phyloP scores from a whole-genome alignment of 371 early-diverging fungal genomes.

The Polyrhizophydium stewartii region DNA sequence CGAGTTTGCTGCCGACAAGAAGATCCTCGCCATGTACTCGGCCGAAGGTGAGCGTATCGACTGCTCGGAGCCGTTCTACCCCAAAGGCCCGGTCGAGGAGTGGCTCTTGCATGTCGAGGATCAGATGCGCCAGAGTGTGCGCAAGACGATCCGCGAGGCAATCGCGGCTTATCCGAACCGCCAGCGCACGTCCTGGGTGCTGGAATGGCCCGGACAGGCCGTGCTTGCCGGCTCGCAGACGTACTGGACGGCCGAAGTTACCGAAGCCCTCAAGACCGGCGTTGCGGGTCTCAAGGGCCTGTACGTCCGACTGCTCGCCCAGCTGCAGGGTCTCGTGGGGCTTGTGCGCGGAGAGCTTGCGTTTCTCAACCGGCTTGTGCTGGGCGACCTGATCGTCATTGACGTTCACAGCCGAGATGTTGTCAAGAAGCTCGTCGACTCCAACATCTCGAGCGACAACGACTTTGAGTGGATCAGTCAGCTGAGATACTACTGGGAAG shows the following conservation, averaged over 20 bases:
- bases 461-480: slow-evolving; percentile 63
- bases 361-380: slow-evolving; percentile 37
- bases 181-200: slow-evolving; percentile 46
- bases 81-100: slow-evolving; percentile 51
- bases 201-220: slow-evolving; percentile 52
- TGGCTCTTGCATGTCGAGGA: slow-evolving; percentile 54
- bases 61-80: slow-evolving; percentile 46
- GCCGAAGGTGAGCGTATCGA: slow-evolving; percentile 51
- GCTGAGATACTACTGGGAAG: slow-evolving; percentile 58
- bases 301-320: slow-evolving; percentile 28
- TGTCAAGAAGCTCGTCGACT: slow-evolving; percentile 45
- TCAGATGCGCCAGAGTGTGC: slow-evolving; percentile 48
- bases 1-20: slow-evolving; percentile 41
- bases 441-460: slow-evolving; percentile 36
- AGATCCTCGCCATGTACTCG: slow-evolving; percentile 49
- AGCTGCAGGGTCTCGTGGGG: slow-evolving; percentile 48
- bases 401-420: slow-evolving; percentile 57
- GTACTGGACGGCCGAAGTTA: slow-evolving; percentile 53
- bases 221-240: slow-evolving; percentile 49
- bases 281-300: slow-evolving; percentile 34
- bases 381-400: slow-evolving; percentile 55
- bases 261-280: slow-evolving; percentile 44
- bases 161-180: slow-evolving; percentile 33
- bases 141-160: slow-evolving; percentile 44
- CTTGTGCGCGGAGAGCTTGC: slow-evolving; percentile 54